Conservation (phyloP, 305 asterid species). For the Rubia peregrina region DNA sequence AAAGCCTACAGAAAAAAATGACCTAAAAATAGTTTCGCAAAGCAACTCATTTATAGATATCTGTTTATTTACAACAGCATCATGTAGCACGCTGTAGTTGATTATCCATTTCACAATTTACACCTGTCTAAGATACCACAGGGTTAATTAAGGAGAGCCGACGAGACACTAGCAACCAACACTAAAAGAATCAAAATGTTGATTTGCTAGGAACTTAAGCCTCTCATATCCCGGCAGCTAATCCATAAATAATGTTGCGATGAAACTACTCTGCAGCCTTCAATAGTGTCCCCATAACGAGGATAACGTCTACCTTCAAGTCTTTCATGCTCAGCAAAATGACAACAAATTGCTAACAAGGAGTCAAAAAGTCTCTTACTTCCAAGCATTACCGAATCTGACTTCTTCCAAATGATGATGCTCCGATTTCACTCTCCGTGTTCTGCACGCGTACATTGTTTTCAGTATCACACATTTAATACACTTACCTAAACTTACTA, state of each 20-base stretch:
- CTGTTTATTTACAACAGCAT: conserved; percentile 16
- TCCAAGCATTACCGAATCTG: conserved; percentile 56
- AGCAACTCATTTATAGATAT: background rate
- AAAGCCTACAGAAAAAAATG: no score
- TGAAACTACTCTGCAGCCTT: conserved; percentile 11
- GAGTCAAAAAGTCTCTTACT: background rate
- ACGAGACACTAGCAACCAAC: conserved; percentile 26
- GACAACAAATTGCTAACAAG: conserved; percentile 11
- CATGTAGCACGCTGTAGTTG: conserved; percentile 10
- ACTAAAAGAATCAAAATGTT: conserved; percentile 14
- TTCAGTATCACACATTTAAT: conserved; percentile 17
- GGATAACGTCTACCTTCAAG: background rate
- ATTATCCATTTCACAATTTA: conserved; percentile 13
- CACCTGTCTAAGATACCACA: conserved; percentile 23
- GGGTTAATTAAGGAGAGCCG: conserved; percentile 24
- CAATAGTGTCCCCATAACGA: conserved; percentile 5
- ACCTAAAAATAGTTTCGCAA: background rate
- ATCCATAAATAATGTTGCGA: background rate
- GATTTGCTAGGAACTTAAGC: conserved; percentile 11
- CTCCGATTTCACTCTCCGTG: conserved; percentile 83
- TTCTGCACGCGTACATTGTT: conserved; percentile 39
- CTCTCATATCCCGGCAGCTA: background rate
- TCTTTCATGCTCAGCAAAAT: background rate
- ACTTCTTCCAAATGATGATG: conserved; percentile 86
- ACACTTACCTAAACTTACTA: background rate